Percentiles rank a stretch among this genome's conserved stretches.
Evolutionary conservation across 2,329 filamentous ascomycete genomes (phyloP).

Genomic region (Geosmithia flava): DNA sequence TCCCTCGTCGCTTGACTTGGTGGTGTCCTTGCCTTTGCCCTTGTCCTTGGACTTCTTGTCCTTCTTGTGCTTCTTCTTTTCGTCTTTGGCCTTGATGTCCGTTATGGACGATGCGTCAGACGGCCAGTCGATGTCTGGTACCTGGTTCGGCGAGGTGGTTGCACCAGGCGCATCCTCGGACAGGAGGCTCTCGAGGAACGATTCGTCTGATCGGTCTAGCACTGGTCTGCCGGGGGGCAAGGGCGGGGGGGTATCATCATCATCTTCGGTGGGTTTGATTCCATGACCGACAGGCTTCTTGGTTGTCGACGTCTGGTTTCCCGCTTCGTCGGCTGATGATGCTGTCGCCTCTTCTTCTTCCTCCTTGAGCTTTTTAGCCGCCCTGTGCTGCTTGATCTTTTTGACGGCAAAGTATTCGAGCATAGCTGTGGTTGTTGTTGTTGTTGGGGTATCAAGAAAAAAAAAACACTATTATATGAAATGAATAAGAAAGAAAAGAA

Average conservation of each 20-base stretch:
- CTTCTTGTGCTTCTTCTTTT: conserved; percentile 1
- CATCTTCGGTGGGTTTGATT: background rate
- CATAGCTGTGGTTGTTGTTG: conserved; percentile 27
- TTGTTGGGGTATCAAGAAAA: background rate
- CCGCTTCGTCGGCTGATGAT: conserved; percentile 5
- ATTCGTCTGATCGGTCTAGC: conserved; percentile 43
- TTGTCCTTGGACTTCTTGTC: conserved; percentile 7
- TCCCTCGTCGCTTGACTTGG: background rate
- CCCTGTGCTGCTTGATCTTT: conserved; percentile 48
- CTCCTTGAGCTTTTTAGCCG: conserved; percentile 28
- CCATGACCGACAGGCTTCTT: background rate
- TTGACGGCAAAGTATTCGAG: conserved; percentile 51
- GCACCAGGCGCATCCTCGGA: conserved; percentile 27
- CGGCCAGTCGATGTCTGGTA: conserved; percentile 36
- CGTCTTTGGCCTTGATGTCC: background rate
- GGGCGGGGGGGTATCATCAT: conserved; percentile 6
- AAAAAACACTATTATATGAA: background rate
- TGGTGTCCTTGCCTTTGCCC: conserved; percentile 16
- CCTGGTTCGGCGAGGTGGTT: conserved; percentile 29
- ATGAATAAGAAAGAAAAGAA: background rate
- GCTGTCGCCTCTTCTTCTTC: conserved; percentile 5
- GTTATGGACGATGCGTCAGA: conserved; percentile 14
- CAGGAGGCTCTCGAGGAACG: conserved; percentile 44
- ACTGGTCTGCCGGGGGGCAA: conserved; percentile 25
- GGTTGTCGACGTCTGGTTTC: background rate